Percentiles rank a stretch among this genome's conserved stretches.
phyloP scores from a whole-genome alignment of 306 rosid species.

The Sicyos edulis region DNA sequence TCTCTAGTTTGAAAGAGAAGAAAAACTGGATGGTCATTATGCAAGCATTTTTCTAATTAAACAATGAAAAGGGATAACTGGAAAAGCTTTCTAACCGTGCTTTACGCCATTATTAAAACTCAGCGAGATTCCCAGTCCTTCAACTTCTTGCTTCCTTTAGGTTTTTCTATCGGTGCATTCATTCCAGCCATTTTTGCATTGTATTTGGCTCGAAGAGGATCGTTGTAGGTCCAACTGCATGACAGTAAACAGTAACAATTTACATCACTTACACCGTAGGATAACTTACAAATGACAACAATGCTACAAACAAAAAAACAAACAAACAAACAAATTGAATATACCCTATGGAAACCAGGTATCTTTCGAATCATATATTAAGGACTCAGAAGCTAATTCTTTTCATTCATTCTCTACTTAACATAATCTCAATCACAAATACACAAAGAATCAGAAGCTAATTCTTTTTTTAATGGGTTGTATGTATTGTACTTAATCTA shows the following conservation, averaged over 20 bases:
- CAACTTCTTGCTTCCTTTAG: constrained; percentile 91
- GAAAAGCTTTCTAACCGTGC: constrained; percentile 5
- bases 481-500: not conserved
- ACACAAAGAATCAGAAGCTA: not conserved
- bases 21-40: not conserved
- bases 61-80: constrained; percentile 6
- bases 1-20: not conserved
- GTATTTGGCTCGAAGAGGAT: constrained; percentile 93
- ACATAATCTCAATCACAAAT: not conserved
- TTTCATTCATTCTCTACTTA: not conserved
- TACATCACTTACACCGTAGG: not conserved
- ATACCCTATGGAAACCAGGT: not conserved
- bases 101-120: constrained; percentile 19
- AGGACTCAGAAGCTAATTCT: not conserved
- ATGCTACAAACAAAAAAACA: not conserved
- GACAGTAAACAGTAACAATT: constrained; percentile 2
- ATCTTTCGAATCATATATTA: constrained; percentile 2
- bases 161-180: constrained; percentile 60
- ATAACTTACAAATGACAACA: not conserved
- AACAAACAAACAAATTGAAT: not conserved
- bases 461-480: not conserved
- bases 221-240: constrained; percentile 79
- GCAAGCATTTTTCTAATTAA: not conserved
- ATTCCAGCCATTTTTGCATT: constrained; percentile 91
- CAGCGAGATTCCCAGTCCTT: constrained; percentile 77